Percentiles rank a stretch among this genome's conserved stretches.
Evolutionary conservation across 1,284 basidiomycete genomes (phyloP).

Genomic region (Neolentinus lepideus): DNA sequence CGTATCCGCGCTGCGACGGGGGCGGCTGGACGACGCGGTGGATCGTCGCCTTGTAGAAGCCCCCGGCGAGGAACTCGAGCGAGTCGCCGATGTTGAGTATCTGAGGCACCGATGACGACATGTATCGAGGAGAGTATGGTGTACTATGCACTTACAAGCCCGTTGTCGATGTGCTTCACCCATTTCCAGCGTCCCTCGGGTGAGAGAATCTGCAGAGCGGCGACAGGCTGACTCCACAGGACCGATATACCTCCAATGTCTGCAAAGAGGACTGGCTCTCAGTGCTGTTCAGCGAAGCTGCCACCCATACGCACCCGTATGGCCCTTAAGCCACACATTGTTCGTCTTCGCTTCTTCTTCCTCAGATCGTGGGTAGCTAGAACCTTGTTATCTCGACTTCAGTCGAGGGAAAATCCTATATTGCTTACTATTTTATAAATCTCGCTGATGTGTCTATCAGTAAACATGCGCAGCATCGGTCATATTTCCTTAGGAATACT

Average conservation of each 20-base stretch:
- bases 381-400: not conserved
- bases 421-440: constrained; percentile 50
- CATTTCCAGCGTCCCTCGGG: constrained; percentile 48
- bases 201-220: constrained; percentile 47
- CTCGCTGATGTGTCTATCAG: constrained; percentile 25
- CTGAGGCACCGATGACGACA: constrained; percentile 14
- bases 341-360: constrained; percentile 50
- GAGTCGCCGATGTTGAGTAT: constrained; percentile 54
- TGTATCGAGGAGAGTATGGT: not conserved
- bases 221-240: constrained; percentile 54
- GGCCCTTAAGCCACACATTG: constrained; percentile 55
- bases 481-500: not conserved
- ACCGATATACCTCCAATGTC: constrained; percentile 53
- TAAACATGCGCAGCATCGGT: constrained; percentile 4
- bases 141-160: constrained; percentile 37
- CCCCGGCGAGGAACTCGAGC: constrained; percentile 48
- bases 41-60: constrained; percentile 30
- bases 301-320: constrained; percentile 42
- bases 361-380: constrained; percentile 34
- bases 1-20: constrained; percentile 34
- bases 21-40: constrained; percentile 37
- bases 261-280: constrained; percentile 13
- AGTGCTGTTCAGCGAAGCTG: no score
- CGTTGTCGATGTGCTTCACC: constrained; percentile 53
- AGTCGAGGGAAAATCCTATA: not conserved